Base-by-base conservation (phyloP, 768 basidiomycete species). In the Imleria badia region DNA sequence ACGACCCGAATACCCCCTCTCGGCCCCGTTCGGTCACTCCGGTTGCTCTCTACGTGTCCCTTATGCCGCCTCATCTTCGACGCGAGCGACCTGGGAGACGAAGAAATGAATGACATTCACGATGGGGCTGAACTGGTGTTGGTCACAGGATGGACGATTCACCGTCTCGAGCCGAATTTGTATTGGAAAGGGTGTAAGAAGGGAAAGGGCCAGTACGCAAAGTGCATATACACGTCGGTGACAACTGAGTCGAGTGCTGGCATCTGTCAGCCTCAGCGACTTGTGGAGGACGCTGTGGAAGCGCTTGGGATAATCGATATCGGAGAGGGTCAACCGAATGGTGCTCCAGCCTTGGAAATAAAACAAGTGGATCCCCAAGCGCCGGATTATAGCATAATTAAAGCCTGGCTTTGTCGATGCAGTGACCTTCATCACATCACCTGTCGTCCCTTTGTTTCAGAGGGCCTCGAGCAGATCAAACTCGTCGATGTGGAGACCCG, bases 61-160 rank as follows among this genome's bases (percentile, higher is more conserved):
- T 10, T 58, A 15, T 64, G 54, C 30, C 55, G 59, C 30, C 48
- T 63, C 17, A 45, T 55, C 6, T 58, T 63, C 46, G 19, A 60
- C 38, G 39, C 44, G 17, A 60, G 33, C 13, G 17, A 43, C 19
- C 23, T 64, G 12, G 35, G 30, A 6, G 48, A 26, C 7, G 39
- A 54, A 7, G 56, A 59, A 9, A 36, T 55, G 23, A 38, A 15
- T 10, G 31, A 13, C 2, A 20, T 52, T 33, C 23, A 6, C 14
- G 3, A 10, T 13, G 39, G 29, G 10, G 22, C 45, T 2, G 48
- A 57, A 19, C 36, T 60, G 11, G 36, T 30, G 15, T 13, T 51
- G 3, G 38, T 49, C 36, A 14, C 30, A 14, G 54, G 17, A 31
- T 56, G 52, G 58, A 48, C 45, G 22, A 20, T 54, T 3, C 5